Base-by-base conservation (phyloP, 1,284 basidiomycete genomes). In the Trichosporon sp. region DNA sequence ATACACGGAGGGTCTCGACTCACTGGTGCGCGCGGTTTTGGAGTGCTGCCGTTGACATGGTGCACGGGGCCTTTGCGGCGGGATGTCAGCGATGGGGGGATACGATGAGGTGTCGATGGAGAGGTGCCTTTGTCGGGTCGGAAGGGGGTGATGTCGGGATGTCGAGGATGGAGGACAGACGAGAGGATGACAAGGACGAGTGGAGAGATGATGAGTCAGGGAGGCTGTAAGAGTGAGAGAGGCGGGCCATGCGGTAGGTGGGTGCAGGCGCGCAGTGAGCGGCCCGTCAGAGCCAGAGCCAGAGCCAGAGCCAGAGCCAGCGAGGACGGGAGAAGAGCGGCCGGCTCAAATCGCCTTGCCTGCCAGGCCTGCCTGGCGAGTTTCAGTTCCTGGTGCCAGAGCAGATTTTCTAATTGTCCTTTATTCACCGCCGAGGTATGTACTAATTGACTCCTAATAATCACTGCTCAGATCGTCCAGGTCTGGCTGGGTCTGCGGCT, bases 21-120 rank as follows among this genome's bases (percentile, higher is more conserved):
- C 59, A 63, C 59, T 63, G 59, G 59, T 63, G 59, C 59, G 59
- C 59, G 31, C 59, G 59, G 32, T 63, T 63, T 35, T 63, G 59
- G 59, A 63, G 59, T 35, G 59, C 59, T 63, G 59, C 59, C 59
- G 59, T 63, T 32, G 59, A 63, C 59, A 63, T 63, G 59, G 21
- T 63, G 59, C 59, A 63, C 59, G 59, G 32, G 10, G 31, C 59
- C 59, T 32, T 32, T n/a, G 59, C 59, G 59, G 59, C 59, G 59
- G 59, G 31, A n/a, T 2, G 59, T 63, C 59, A 63, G 59, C 16
- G 31, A n/a, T 32, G 59, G 31, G 59, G 4, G 32, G 59, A 10
- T 37, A n/a, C 32, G 59, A 37, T 35, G 59, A 63, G 31, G 31
- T 16, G 16, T 16, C 31, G 59, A 10, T 10, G 16, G 4, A 31